These are phyloP conservation scores for Colletotrichum orchidophilum DNA, from an alignment of 2,329 filamentous ascomycete genomes.

Conservation along the genomic window DNA sequence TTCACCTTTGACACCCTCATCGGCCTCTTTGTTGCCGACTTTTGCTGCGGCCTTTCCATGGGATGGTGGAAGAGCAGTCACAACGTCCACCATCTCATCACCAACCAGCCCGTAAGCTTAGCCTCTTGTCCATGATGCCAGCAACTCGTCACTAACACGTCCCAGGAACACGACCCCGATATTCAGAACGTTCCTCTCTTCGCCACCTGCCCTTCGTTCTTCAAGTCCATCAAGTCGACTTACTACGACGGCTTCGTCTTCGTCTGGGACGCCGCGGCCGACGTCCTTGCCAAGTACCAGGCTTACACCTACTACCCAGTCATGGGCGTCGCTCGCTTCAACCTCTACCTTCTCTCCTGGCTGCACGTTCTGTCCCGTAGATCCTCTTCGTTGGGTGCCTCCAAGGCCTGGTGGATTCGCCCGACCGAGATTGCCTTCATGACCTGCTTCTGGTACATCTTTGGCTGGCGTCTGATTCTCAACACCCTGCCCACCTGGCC, in stretches of 20 bases:
- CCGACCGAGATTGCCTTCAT: conserved; percentile 72
- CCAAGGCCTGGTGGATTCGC: conserved; percentile 72
- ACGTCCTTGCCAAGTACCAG: conserved; percentile 68
- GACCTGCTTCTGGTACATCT: conserved; percentile 73
- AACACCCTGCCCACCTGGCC: conserved; percentile 66
- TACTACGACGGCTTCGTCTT: conserved; percentile 72
- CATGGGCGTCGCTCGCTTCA: conserved; percentile 76
- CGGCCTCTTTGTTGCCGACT: conserved; percentile 70
- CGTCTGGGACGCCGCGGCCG: conserved; percentile 68
- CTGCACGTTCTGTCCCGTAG: conserved; percentile 67
- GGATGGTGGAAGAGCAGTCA: conserved; percentile 78
- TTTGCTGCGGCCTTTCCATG: conserved; percentile 72
- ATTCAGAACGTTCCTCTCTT: conserved; percentile 76
- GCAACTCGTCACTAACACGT: conserved; percentile 27
- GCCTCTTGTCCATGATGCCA: background rate
- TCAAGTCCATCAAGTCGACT: conserved; percentile 68
- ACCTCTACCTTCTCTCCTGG: conserved; percentile 75
- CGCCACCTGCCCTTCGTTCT: conserved; percentile 72
- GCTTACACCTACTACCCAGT: conserved; percentile 75
- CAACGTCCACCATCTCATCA: conserved; percentile 74
- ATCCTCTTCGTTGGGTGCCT: conserved; percentile 63
- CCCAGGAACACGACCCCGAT: conserved; percentile 64
- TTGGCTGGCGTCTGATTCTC: conserved; percentile 73
- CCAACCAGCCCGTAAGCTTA: conserved; percentile 64
- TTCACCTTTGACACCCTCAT: conserved; percentile 68